Base-by-base conservation (phyloP, 257 asterid genomes). In the Scutellaria baicalensis region DNA sequence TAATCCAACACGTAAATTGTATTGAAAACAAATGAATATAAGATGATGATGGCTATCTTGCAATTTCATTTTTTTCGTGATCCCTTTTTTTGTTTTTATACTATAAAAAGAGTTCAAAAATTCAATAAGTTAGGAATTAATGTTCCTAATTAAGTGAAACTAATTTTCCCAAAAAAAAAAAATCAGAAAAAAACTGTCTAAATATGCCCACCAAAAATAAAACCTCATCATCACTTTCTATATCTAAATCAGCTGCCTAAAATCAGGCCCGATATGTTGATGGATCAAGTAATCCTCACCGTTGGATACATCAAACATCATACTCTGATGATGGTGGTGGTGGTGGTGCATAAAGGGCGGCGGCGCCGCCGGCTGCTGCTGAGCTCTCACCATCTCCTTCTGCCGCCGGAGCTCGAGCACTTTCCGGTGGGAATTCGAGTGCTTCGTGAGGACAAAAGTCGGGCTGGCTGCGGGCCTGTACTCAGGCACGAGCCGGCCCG, bases 401-500 rank as follows among this genome's bases (percentile, higher is more conserved):
- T 92, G 98, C 74, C 95, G 68, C 59, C 98, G 62, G 45, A 92
- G 88, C 74, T 92, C 98, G 1, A 92, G 71, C 6, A 92, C 98
- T 35, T 92, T 92, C 51, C 98, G 72, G 63, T 92, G 98, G 0
- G 98, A 92, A 55, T 92, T 92, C 10, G 98, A 92, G 36, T 92
- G 98, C 79, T 92, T 92, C 9, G 98, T 82, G 2, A 85, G 82
- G n/a, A 83, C 82, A 21, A 92, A 92, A 2, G 98, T 87, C 65
- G 97, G 97, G 88, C 97, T 92, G 0, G 97, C 75, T 0, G 97
- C 97, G 43, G 97, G 97, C 73, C 97, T 72, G 74, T 92, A 92
- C 9, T 92, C 97, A 0, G 97, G 95, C 59, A 92, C 97, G 0
- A 92, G 92, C 16, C 97, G 77, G 2, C 97, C 97, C 35, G 97